Base-by-base conservation (phyloP, 192 early-diverging fungal species). In the Dimargaris cristalligena region DNA sequence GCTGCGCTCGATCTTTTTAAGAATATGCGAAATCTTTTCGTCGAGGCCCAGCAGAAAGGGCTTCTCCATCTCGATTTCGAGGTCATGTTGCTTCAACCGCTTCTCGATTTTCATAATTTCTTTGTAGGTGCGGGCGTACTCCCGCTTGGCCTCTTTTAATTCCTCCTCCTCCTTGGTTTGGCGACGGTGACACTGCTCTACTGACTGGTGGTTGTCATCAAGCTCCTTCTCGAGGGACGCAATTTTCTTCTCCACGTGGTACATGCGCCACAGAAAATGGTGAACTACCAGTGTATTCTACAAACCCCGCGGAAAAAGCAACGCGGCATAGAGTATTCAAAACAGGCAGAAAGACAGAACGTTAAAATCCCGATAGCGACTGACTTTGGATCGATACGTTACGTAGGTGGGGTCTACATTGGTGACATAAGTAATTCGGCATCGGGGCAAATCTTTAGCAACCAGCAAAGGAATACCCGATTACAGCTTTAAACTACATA, bases 231-330 rank as follows among this genome's bases (percentile, higher is more conserved):
- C 75, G n/a, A 82, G 72, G 2, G 64, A 59, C 34, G 76, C 68
- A 20, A 83, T 78, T 29, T 82, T 77, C 31, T 74, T 57, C 51
- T 97, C 88, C 31, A 92, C 74, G 59, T 95, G 90, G 73, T 81
- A 99, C 35, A 97, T 76, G 60, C 89, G 88, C 89, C 91, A 94
- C 33, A 97, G 72, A 59, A 91, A 73, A 59, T 87, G 85, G 41
- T 77, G 74, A 2, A 83, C 70, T 0, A 82, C 65, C 60, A 87
- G 64, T 48, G 81, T 78, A 18, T 73, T 69, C 80, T 87, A 68
- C 44, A 52, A 44, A 56, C n/a, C n/a, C n/a, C n/a, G n/a, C n/a
- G n/a, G n/a, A n/a, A n/a, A n/a, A n/a, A n/a, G n/a, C n/a, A n/a
- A n/a, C n/a, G n/a, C n/a, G n/a, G n/a, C n/a, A n/a, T n/a, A n/a